A percentile compares a stretch with the other conserved stretches of the same genome.
Conservation (phyloP, 1,284 basidiomycete species). For the Bondarzewia mesenterica region DNA sequence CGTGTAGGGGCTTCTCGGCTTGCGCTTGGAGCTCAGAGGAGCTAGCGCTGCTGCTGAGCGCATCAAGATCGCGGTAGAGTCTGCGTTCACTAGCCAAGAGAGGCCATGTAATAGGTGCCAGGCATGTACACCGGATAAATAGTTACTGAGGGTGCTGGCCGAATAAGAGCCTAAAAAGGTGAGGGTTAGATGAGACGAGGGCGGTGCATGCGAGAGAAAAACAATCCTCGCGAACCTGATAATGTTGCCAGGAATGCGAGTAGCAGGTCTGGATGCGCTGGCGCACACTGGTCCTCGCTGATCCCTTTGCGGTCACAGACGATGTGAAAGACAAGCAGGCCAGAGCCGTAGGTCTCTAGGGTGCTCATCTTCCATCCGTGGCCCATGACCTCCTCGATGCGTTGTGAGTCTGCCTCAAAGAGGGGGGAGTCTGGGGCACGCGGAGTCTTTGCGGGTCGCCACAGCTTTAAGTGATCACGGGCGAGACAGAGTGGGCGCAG, state of each 20-base stretch:
- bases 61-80: not conserved
- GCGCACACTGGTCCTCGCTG: conserved; percentile 14
- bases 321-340: conserved; percentile 22
- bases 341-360: conserved; percentile 18
- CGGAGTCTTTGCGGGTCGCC: conserved; percentile 10
- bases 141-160: conserved; percentile 14
- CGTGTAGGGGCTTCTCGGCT: not conserved
- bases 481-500: conserved; percentile 16
- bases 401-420: conserved; percentile 11
- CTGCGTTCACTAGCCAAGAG: conserved; percentile 7
- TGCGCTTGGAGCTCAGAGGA: not conserved
- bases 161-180: conserved; percentile 13
- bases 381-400: conserved; percentile 11
- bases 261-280: too few species aligned
- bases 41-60: not conserved
- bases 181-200: conserved; percentile 12
- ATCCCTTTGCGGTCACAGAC: conserved; percentile 20
- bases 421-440: not conserved
- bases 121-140: conserved; percentile 14
- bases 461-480: conserved; percentile 13
- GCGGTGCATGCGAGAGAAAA: not conserved
- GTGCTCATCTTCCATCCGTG: conserved; percentile 16
- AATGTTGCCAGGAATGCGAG: too few species aligned
- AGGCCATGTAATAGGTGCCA: conserved; percentile 20
- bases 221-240: too few species aligned